Evolutionary conservation across 371 early-diverging fungal genomes (phyloP), one percentile per base, ranked within the genome.

Genomic region (Umbelopsis sp.): DNA sequence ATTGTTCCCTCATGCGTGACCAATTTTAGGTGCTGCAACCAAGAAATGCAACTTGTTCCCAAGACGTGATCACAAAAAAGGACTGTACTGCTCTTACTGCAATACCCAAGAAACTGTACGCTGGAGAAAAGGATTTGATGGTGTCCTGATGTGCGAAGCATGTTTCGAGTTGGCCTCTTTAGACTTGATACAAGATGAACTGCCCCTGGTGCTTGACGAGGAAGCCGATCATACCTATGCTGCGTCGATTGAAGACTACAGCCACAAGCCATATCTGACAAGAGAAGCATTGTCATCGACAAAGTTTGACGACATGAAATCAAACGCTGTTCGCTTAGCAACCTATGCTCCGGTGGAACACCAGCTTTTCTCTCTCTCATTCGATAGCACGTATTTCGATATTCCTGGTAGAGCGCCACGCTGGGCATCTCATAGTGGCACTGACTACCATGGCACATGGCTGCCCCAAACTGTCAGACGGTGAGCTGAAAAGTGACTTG

Each of bases 401-500:
- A 94, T 96, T 50, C 94, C 94, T 8, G 93, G 93, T 14, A 82
- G 95, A 22, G 96, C 97, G 0, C 97, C 97, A 7, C 86, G 97
- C 65, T 93, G 95, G 96, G 95, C 93, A 4, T 87, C 94, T 10
- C 96, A 96, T 79, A 93, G 94, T 7, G 96, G 94, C 14, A 89
- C 92, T 9, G 96, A 96, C 76, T 96, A 95, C 71, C 96, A 95
- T 74, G 96, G 94, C n/a, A 95, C 96, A 0, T 96, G 97, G 97
- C 83, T 96, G 16, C 96, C 97, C 5, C 97, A 96, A 72, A 92
- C 94, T 3, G 95, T 94, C 22, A 85, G 96, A 51, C 85, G 91
- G 91, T 89, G 79, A 18, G n/a, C n/a, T 7, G 63, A 44, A 20
- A 22, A 10, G 53, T 29, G 38, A 37, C 35, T 41, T 11, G 16